Conservation (phyloP, 306 rosid species). For the Fragaria nilgerrensis region DNA sequence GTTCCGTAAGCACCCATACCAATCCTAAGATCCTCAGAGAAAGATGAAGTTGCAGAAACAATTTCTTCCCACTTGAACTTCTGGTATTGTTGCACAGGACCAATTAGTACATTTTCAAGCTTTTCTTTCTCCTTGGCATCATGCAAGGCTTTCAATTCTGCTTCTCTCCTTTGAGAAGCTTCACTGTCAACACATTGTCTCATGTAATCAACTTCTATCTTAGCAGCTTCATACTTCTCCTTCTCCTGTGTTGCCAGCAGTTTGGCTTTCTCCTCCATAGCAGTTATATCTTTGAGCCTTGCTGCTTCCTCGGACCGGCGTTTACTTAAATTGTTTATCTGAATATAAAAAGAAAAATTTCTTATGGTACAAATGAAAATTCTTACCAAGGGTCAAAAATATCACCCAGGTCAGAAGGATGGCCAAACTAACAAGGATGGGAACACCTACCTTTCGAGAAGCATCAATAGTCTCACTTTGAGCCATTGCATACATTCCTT, state of each 20-base stretch:
- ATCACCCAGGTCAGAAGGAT: conserved; percentile 8
- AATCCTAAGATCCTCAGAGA: conserved; percentile 74
- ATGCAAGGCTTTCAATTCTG: conserved; percentile 56
- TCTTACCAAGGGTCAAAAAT: neutral
- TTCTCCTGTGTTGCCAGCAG: conserved; percentile 51
- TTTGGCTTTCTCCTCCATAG: conserved; percentile 55
- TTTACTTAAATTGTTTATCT: conserved; percentile 57
- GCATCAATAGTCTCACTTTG: conserved; percentile 73
- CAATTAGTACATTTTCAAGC: conserved; percentile 65
- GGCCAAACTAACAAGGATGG: conserved; percentile 16
- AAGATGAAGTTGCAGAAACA: conserved; percentile 74
- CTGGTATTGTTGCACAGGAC: conserved; percentile 54
- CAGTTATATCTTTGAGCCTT: conserved; percentile 58
- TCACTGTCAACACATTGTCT: conserved; percentile 70
- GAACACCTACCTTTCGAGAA: conserved; percentile 57
- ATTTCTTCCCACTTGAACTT: conserved; percentile 83
- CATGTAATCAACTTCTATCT: conserved; percentile 53
- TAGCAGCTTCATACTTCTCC: conserved; percentile 58
- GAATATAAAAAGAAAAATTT: conserved; percentile 32
- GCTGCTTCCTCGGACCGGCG: conserved; percentile 50
- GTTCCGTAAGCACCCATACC: conserved; percentile 88
- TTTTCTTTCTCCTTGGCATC: conserved; percentile 65
- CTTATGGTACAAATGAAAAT: conserved; percentile 18
- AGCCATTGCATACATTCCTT: conserved; percentile 82
- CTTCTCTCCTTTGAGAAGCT: conserved; percentile 60